phyloP scores from a whole-genome alignment of 805 yeast genomes.

The Candida tammaniensis region DNA sequence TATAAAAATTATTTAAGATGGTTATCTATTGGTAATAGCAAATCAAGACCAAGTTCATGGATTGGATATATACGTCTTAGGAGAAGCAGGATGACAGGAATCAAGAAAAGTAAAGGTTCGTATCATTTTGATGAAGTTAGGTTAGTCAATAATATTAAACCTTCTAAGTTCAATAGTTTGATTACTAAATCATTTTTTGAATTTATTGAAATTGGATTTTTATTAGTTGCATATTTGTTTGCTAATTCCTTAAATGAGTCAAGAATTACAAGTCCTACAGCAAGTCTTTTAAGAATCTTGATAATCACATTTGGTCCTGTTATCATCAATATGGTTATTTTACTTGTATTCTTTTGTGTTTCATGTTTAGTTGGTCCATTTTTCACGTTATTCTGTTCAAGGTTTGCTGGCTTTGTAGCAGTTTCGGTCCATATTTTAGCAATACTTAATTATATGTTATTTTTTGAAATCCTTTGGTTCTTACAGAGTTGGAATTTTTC shows the following conservation, averaged over 20 bases:
- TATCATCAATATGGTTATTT: slow-evolving; percentile 36
- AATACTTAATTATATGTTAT: slow-evolving; percentile 49
- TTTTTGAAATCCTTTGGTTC: slow-evolving; percentile 64
- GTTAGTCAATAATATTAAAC: slow-evolving; percentile 47
- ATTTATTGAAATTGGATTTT: slow-evolving; percentile 27
- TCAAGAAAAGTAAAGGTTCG: slow-evolving; percentile 41
- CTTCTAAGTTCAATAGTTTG: slow-evolving; percentile 45
- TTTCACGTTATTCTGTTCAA: slow-evolving; percentile 37
- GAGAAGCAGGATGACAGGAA: slow-evolving; percentile 56
- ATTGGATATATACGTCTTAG: slow-evolving; percentile 48
- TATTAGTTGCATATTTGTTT: slow-evolving; percentile 49
- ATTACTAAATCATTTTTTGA: slow-evolving; percentile 41
- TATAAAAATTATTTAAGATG: slow-evolving; percentile 53
- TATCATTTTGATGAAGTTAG: too few relatives aligned
- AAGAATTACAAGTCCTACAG: slow-evolving; percentile 30
- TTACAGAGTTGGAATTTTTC: slow-evolving; percentile 67
- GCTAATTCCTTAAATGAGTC: slow-evolving; percentile 52
- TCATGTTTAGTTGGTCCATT: slow-evolving; percentile 53
- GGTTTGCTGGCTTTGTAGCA: slow-evolving; percentile 54
- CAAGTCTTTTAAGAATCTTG: slow-evolving; percentile 41
- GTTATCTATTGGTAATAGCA: slow-evolving; percentile 53
- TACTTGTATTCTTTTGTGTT: slow-evolving; percentile 40
- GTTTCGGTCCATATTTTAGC: slow-evolving; percentile 52
- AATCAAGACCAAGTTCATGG: slow-evolving; percentile 34
- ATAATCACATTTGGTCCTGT: slow-evolving; percentile 50